These are phyloP conservation scores for Colletotrichum acutatum DNA, from an alignment of 2,329 filamentous ascomycete genomes.

Conservation along the genomic window DNA sequence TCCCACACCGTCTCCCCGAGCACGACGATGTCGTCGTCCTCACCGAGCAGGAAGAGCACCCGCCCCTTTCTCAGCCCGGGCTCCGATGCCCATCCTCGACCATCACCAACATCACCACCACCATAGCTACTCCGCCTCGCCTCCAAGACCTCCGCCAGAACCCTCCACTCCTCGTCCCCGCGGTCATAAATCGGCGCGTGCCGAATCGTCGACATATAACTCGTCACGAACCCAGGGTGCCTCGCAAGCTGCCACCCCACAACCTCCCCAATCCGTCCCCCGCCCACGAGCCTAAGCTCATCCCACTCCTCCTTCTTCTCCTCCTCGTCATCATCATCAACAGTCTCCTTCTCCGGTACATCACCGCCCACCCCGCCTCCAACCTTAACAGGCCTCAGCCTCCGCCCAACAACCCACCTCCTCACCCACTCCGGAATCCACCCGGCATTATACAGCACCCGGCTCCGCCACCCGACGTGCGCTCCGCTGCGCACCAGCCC, in stretches of 20 bases:
- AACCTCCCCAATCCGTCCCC: slow-evolving; percentile 66
- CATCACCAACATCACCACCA: too few species aligned
- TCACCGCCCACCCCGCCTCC: slow-evolving; percentile 41
- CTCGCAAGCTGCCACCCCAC: slow-evolving; percentile 76
- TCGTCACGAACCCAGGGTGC: slow-evolving; percentile 74
- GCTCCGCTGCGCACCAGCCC: slow-evolving; percentile 71
- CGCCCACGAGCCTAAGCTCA: slow-evolving; percentile 60
- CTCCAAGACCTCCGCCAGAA: slow-evolving; percentile 62
- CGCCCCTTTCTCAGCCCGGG: slow-evolving; percentile 56
- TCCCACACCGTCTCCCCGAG: slow-evolving; percentile 73
- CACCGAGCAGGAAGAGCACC: slow-evolving; percentile 74
- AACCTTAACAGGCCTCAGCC: slow-evolving; percentile 53
- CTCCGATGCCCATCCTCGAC: slow-evolving; percentile 14
- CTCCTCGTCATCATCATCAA: slow-evolving; percentile 49
- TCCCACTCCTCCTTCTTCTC: slow-evolving; percentile 56
- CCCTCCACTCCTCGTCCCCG: slow-evolving; percentile 68
- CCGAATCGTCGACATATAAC: slow-evolving; percentile 78
- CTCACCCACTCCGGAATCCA: slow-evolving; percentile 70
- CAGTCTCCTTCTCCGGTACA: slow-evolving; percentile 51
- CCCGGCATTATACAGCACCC: slow-evolving; percentile 70
- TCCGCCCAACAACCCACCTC: slow-evolving; percentile 60
- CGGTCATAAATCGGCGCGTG: slow-evolving; percentile 76
- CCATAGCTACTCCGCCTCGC: slow-evolving; percentile 49
- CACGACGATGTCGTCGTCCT: slow-evolving; percentile 74
- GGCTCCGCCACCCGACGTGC: slow-evolving; percentile 70